Evolutionary conservation across 2,329 filamentous ascomycete species (phyloP).

Genomic region (Biscogniauxia sp.): DNA sequence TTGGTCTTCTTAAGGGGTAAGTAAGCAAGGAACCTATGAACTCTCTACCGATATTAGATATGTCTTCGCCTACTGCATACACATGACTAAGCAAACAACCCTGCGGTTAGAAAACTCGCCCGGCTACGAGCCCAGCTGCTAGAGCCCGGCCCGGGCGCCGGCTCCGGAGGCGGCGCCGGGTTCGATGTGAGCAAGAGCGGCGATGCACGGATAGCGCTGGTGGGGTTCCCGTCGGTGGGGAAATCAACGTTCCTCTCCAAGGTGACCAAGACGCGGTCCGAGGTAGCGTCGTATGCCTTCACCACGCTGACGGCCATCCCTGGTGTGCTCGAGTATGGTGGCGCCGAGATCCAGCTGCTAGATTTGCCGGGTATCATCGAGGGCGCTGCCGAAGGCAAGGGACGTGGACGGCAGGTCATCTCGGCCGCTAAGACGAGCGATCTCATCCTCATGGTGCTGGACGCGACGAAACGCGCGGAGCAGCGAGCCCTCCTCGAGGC

Average conservation of each 20-base stretch:
- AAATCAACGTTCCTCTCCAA: conserved; percentile 99
- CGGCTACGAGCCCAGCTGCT: conserved; percentile 91
- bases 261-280: conserved; percentile 95
- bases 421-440: conserved; percentile 98
- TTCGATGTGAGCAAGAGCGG: conserved; percentile 96
- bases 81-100: not conserved
- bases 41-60: not conserved
- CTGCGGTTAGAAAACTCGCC: conserved; percentile 75
- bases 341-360: conserved; percentile 95
- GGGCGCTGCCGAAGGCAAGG: conserved; percentile 92
- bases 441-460: conserved; percentile 92
- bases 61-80: not conserved
- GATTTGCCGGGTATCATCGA: conserved; percentile 99
- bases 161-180: conserved; percentile 74
- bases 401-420: conserved; percentile 92
- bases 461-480: conserved; percentile 94
- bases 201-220: conserved; percentile 92
- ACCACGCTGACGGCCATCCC: conserved; percentile 97
- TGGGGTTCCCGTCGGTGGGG: conserved; percentile 97
- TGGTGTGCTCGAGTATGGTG: conserved; percentile 94
- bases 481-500: conserved; percentile 86
- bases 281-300: conserved; percentile 95
- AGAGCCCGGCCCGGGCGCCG: conserved; percentile 79
- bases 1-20: conserved; percentile 95
- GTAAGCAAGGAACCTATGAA: conserved; percentile 19